Base-by-base conservation (phyloP, 2,329 filamentous ascomycete genomes). In the Penicillium sp. region DNA sequence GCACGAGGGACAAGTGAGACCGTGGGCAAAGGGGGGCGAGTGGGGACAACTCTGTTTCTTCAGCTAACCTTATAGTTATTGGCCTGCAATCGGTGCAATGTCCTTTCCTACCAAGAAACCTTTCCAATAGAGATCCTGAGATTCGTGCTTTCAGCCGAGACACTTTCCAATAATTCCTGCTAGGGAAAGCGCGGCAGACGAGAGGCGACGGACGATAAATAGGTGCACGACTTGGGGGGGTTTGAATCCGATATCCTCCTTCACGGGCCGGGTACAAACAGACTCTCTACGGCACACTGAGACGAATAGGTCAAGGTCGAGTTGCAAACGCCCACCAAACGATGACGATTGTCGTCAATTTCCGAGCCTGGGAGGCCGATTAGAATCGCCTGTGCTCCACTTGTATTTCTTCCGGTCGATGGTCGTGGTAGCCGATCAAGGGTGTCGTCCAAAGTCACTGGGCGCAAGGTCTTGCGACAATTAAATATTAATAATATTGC, bases 1-100 rank as follows among this genome's bases (percentile, higher is more conserved):
- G 69, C 67, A 70, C 66, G 57, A 58, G 58, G 51, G 55, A 34
- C 39, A 49, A 57, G 50, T 61, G 60, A 64, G 61, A 61, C 58
- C 60, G 62, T 62, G 62, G 60, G 58, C 61, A 46, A 60, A 59
- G 58, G 65, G 65, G 63, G 59, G 53, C 4, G 29, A 29, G 36
- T 23, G 38, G 39, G 34, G 44, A 45, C 18, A 54, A 53, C 43
- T 43, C 43, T 49, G 39, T 48, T 47, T 60, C 55, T 60, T 50
- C 49, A 53, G 64, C 68, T 64, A 65, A 70, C 67, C 66, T 70
- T 61, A 57, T 23, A 45, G 43, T 42, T 52, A 23, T 36, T 43
- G 29, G 38, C 24, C 41, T 16, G 29, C 56, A 59, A 59, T 49
- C 31, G 47, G 36, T 45, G 54, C 52, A 56, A 61, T 50, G 24